phyloP scores from a whole-genome alignment of 108 stramenopile genomes.

The Cyclotella sp. region DNA sequence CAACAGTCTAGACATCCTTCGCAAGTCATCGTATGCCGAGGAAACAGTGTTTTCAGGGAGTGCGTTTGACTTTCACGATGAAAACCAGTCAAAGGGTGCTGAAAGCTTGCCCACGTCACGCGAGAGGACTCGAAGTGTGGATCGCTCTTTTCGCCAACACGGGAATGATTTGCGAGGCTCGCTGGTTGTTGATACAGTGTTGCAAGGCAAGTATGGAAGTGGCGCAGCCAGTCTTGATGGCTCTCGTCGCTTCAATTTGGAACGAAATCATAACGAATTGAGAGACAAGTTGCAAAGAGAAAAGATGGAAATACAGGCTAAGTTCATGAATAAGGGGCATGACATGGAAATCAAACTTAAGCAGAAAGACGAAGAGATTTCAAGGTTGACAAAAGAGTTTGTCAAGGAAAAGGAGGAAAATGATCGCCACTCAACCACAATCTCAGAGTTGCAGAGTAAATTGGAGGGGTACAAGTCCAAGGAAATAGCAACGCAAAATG shows the following conservation, averaged over 20 bases:
- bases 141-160: slow-evolving; percentile 5
- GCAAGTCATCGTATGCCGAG: slow-evolving; percentile 7
- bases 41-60: slow-evolving; percentile 4
- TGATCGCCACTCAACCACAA: slow-evolving; percentile 1
- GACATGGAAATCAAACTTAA: neutral
- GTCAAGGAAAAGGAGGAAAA: slow-evolving; percentile 1
- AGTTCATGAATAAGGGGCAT: neutral
- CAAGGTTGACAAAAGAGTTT: slow-evolving; percentile 5
- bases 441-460: slow-evolving; percentile 6
- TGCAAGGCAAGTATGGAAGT: neutral
- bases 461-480: neutral
- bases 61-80: slow-evolving; percentile 3
- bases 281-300: slow-evolving; percentile 1
- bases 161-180: neutral
- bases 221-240: neutral
- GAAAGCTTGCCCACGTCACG: neutral
- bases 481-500: slow-evolving; percentile 5
- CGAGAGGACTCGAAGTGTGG: neutral
- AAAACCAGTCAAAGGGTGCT: slow-evolving; percentile 7
- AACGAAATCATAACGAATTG: neutral
- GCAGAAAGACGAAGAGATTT: slow-evolving; percentile 10
- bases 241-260: neutral
- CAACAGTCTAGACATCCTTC: slow-evolving; percentile 27
- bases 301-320: neutral
- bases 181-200: slow-evolving; percentile 1